phyloP scores from a whole-genome alignment of 495 filamentous ascomycete genomes.

The Penicillium cosmopolitanum region DNA sequence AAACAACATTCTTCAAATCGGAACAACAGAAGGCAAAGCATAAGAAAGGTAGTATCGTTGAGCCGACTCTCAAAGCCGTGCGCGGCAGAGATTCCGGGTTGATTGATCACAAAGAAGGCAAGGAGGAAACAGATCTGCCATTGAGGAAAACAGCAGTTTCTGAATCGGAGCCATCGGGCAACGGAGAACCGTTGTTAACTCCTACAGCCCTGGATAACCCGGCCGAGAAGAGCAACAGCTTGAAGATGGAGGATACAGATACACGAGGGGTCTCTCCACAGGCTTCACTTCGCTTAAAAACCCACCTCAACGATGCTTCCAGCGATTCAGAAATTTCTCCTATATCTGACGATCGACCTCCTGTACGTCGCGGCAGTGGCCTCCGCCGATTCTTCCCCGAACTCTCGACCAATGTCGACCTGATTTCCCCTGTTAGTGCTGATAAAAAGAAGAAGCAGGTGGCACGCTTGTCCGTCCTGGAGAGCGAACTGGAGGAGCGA shows the following conservation, averaged over 20 bases:
- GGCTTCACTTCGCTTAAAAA: conserved; percentile 16
- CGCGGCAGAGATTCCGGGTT: neutral
- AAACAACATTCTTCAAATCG: neutral
- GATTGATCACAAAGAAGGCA: neutral
- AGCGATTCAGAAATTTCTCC: conserved; percentile 37
- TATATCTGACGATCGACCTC: conserved; percentile 25
- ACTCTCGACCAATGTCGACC: conserved; percentile 31
- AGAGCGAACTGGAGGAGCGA: conserved; percentile 25
- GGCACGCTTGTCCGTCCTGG: conserved; percentile 14
- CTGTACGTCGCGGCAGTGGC: conserved; percentile 11
- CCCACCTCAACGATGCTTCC: conserved; percentile 23
- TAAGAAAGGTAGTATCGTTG: neutral
- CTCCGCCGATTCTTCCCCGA: conserved; percentile 41
- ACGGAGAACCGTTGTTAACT: neutral
- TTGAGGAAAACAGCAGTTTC: neutral
- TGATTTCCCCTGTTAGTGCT: conserved; percentile 27
- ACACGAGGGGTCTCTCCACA: conserved; percentile 16
- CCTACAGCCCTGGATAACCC: neutral
- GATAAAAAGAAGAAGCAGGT: conserved; percentile 14
- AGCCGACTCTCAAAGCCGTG: neutral
- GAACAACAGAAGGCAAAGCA: neutral
- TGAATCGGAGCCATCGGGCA: neutral
- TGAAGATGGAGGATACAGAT: neutral
- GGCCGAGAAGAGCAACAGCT: neutral
- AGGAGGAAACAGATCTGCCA: neutral